These are phyloP conservation scores for Gastrolobium villosum DNA, from an alignment of 306 rosid species.

Conservation along the genomic window DNA sequence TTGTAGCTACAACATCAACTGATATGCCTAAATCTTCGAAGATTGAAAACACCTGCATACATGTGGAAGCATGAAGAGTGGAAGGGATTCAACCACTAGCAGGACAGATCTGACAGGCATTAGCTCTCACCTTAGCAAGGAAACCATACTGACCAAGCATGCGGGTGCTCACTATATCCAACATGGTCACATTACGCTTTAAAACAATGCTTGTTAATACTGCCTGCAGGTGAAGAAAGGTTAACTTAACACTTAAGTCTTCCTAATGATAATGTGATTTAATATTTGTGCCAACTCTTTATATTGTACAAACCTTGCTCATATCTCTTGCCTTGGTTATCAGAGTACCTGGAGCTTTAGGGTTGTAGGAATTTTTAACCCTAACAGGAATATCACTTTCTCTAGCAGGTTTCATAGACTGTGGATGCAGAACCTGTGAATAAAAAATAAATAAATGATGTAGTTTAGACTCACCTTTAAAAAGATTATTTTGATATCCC, in stretches of 20 bases:
- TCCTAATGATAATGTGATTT: slow-evolving; percentile 24
- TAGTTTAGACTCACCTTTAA: slow-evolving; percentile 1
- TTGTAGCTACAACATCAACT: slow-evolving; percentile 90
- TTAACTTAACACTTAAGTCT: slow-evolving; percentile 37
- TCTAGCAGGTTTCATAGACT: slow-evolving; percentile 98
- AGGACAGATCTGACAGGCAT: slow-evolving; percentile 14
- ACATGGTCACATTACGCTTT: slow-evolving; percentile 95
- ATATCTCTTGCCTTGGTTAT: slow-evolving; percentile 89
- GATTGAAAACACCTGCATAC: slow-evolving; percentile 81
- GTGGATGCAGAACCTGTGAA: slow-evolving; percentile 95
- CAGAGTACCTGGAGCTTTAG: slow-evolving; percentile 96
- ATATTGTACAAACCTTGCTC: slow-evolving; percentile 75
- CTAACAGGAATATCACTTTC: slow-evolving; percentile 98
- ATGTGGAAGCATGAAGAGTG: slow-evolving; percentile 29
- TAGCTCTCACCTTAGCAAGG: slow-evolving; percentile 88
- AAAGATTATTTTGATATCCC: slow-evolving; percentile 28
- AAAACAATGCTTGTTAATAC: slow-evolving; percentile 92
- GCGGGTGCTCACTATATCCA: slow-evolving; percentile 98
- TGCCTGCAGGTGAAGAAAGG: slow-evolving; percentile 70
- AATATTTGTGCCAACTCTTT: slow-evolving; percentile 29
- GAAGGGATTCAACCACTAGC: slow-evolving; percentile 17
- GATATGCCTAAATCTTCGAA: slow-evolving; percentile 93
- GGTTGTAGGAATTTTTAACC: slow-evolving; percentile 97
- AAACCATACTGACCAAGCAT: slow-evolving; percentile 99
- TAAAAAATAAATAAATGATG: slow-evolving; percentile 33